Conservation (phyloP, 768 basidiomycete genomes). For the Tricholoma flavovirens region DNA sequence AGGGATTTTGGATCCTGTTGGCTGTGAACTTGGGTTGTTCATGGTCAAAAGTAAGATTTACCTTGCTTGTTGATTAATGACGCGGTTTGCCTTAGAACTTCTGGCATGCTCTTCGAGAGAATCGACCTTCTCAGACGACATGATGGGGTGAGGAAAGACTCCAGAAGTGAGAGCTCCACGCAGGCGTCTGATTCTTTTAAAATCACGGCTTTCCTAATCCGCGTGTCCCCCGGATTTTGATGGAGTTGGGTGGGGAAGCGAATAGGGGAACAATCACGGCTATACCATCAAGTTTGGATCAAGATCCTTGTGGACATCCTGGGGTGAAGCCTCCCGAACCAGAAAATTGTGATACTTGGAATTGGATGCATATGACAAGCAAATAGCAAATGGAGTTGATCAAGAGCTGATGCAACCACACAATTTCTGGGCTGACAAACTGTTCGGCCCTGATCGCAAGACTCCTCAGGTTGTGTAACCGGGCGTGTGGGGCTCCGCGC, state of each 20-base stretch:
- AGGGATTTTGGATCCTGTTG: constrained; percentile 38
- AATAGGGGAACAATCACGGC: neutral
- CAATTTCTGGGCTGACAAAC: too few relatives aligned
- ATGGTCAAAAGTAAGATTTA: constrained; percentile 11
- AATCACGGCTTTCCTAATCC: constrained; percentile 1
- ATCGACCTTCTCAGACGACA: constrained; percentile 21
- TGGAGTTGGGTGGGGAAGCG: neutral
- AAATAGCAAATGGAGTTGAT: neutral
- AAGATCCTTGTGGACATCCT: neutral
- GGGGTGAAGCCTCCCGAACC: neutral
- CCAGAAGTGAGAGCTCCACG: constrained; percentile 6
- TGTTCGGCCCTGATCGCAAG: too few relatives aligned
- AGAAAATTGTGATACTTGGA: neutral
- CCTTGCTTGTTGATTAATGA: constrained; percentile 39
- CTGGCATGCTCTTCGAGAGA: constrained; percentile 10
- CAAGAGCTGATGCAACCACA: too few relatives aligned
- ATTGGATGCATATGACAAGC: too few relatives aligned
- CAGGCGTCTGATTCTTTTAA: constrained; percentile 5
- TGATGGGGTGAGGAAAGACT: constrained; percentile 14
- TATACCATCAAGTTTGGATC: neutral
- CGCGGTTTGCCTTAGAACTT: constrained; percentile 18
- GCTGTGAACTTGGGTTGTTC: neutral
- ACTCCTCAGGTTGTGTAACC: too few relatives aligned
- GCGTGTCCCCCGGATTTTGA: neutral
- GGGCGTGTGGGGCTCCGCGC: too few relatives aligned